These are phyloP conservation scores for Leishmania tarentolae DNA, from an alignment of 208 protist genomes.

Conservation along the genomic window DNA sequence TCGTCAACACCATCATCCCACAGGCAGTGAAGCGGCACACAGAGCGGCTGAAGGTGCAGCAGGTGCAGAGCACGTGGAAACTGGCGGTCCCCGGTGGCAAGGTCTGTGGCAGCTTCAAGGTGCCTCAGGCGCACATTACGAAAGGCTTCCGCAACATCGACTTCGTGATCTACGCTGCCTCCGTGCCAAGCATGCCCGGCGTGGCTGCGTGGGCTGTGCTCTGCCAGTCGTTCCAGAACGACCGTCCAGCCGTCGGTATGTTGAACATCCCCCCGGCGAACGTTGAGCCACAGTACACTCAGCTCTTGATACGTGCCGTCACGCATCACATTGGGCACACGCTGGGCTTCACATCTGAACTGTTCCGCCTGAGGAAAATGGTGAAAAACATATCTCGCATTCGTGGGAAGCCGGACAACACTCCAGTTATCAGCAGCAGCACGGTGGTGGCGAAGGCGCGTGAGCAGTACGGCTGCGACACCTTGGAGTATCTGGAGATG, in stretches of 20 bases:
- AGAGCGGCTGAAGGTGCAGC: constrained; percentile 46
- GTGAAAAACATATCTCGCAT: constrained; percentile 7
- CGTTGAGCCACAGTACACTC: too few relatives aligned
- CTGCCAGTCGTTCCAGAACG: constrained; percentile 35
- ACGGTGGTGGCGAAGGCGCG: background rate
- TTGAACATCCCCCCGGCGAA: too few relatives aligned
- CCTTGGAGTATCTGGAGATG: constrained; percentile 66
- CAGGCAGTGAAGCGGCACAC: constrained; percentile 49
- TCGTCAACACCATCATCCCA: constrained; percentile 45
- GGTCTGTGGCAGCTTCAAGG: background rate
- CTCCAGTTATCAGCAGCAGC: background rate
- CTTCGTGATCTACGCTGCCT: constrained; percentile 68
- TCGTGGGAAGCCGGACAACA: background rate
- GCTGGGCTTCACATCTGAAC: constrained; percentile 39
- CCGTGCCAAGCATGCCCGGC: constrained; percentile 26
- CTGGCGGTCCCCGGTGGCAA: constrained; percentile 1
- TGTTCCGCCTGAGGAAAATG: too few relatives aligned
- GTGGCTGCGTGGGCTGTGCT: constrained; percentile 47
- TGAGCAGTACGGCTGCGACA: constrained; percentile 57
- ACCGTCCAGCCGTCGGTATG: too few relatives aligned
- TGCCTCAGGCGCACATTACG: constrained; percentile 36
- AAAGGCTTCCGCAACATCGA: constrained; percentile 45
- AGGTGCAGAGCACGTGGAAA: constrained; percentile 9
- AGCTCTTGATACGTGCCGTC: constrained; percentile 30
- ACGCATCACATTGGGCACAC: constrained; percentile 88